phyloP scores from a whole-genome alignment of 2,329 filamentous ascomycete genomes.

The Raffaelea arxii region DNA sequence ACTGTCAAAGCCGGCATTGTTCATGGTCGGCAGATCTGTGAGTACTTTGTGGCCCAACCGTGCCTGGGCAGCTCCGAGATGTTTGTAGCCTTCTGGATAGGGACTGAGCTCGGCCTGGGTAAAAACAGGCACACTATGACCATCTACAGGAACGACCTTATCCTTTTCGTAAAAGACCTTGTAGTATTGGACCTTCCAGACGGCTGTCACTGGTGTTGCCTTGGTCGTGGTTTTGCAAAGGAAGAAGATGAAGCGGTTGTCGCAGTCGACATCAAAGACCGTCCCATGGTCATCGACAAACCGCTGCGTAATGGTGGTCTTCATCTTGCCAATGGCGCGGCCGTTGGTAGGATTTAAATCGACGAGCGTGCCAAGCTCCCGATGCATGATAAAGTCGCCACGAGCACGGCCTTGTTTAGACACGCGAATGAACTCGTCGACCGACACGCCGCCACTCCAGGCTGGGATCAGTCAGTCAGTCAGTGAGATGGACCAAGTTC shows the following conservation, averaged over 20 bases:
- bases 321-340: slow-evolving; percentile 30
- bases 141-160: no score
- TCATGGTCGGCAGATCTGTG: neutral
- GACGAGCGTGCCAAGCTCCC: slow-evolving; percentile 24
- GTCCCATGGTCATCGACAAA: slow-evolving; percentile 25
- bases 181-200: slow-evolving; percentile 33
- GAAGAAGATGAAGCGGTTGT: slow-evolving; percentile 39
- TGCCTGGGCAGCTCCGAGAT: slow-evolving; percentile 34
- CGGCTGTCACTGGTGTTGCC: no score
- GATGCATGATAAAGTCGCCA: slow-evolving; percentile 31
- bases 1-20: neutral
- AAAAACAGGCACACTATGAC: slow-evolving; percentile 27
- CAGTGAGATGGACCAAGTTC: neutral
- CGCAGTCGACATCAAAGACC: slow-evolving; percentile 38
- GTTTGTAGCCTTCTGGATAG: slow-evolving; percentile 34
- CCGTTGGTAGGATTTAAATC: slow-evolving; percentile 15
- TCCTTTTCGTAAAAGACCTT: slow-evolving; percentile 40
- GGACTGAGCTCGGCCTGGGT: slow-evolving; percentile 22
- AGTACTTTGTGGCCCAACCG: neutral
- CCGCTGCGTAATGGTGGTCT: slow-evolving; percentile 39
- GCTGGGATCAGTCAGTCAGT: neutral
- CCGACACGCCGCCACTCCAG: neutral
- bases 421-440: neutral
- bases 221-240: neutral
- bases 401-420: neutral